Base-by-base conservation (phyloP, 345 rosid genomes). In the Citrus unshiu region DNA sequence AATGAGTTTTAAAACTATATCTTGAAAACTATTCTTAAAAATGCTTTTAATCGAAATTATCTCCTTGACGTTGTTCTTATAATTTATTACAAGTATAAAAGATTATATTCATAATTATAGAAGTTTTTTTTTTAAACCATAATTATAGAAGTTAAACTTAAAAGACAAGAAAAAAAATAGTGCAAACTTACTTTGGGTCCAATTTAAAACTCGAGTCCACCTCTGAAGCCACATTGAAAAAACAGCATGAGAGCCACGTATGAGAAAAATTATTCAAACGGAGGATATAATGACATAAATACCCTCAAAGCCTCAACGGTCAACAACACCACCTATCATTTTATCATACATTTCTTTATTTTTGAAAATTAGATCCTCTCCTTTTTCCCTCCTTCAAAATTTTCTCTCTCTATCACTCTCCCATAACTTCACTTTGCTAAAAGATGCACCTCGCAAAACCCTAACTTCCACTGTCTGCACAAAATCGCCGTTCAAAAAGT, bases 301-400 rank as follows among this genome's bases (percentile, higher is more conserved):
- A 57, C 27, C 72, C 40, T n/a, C 51, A 35, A 19, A 61, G 16
- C 37, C 34, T 13, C 72, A 76, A 66, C 72, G 79, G 72, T 34
- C 64, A 54, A 54, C 63, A 30, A 19, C 58, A 7, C 24, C 39
- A 24, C 35, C 35, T 16, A 61, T 78, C 68, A 82, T 81, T 75
- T 67, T 34, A 54, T 49, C 70, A 9, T 4, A 21, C 40, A 73
- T 78, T 74, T 82, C 68, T 66, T 82, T 76, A 62, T 73, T 77
- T 85, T 86, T 81, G 37, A 82, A 82, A 79, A 60, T 81, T 39
- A 43, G 24, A 46, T 73, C 77, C 64, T 77, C 59, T 69, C 73
- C 80, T 67, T 80, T 65, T 39, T 75, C 86, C 87, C 85, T 83
- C 85, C 73, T 82, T 84, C 84, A 89, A 83, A 86, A 67, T 77